Percentiles rank a stretch among this genome's conserved stretches.
Conservation (phyloP, 306 rosid genomes). For the Dryas alaskensis region DNA sequence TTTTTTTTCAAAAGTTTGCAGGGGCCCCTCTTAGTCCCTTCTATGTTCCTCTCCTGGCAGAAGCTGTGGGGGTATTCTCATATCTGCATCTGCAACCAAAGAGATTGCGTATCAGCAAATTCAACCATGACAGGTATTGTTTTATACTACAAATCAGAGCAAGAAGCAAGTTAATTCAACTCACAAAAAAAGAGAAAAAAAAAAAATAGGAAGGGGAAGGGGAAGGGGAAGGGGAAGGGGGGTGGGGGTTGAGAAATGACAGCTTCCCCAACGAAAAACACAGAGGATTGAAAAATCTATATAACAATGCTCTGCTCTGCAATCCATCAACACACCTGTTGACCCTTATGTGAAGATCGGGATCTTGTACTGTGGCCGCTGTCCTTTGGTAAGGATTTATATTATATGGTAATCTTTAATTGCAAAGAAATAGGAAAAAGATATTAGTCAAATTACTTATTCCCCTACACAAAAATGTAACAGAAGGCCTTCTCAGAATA, state of each 20-base stretch:
- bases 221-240: too few species aligned
- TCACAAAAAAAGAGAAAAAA: not conserved
- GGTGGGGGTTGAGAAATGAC: not conserved
- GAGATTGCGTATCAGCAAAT: not conserved
- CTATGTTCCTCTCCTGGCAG: not conserved
- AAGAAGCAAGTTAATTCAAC: not conserved
- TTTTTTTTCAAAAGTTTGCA: too few species aligned
- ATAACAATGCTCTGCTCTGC: not conserved
- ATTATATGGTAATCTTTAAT: not conserved
- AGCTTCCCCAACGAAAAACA: not conserved
- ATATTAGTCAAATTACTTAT: not conserved
- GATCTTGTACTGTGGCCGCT: not conserved
- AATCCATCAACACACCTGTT: conserved; percentile 14
- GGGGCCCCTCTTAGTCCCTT: too few species aligned
- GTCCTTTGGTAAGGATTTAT: conserved; percentile 5
- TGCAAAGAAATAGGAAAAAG: not conserved
- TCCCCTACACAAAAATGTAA: not conserved
- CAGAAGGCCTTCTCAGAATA: not conserved
- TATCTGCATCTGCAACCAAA: not conserved
- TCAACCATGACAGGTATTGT: not conserved
- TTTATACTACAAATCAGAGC: not conserved
- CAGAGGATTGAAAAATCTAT: not conserved
- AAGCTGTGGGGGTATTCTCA: conserved; percentile 1
- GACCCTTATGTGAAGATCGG: not conserved
- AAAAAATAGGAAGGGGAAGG: not conserved